Evolutionary conservation across 116 monocot species (phyloP).

Genomic region (Posidonia oceanica): DNA sequence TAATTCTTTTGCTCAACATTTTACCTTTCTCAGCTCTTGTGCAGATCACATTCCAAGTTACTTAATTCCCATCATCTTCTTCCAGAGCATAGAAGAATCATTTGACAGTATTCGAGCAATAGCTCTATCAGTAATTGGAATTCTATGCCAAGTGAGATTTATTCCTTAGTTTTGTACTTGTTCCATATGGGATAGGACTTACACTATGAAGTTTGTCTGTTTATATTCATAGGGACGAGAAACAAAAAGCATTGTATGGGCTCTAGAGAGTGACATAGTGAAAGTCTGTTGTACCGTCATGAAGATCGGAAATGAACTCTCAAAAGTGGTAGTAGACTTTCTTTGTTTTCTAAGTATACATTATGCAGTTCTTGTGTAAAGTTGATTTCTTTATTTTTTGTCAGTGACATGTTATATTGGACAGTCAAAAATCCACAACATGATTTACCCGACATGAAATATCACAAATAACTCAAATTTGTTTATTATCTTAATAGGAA

Average conservation of each 20-base stretch:
- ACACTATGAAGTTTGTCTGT: background rate
- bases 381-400: background rate
- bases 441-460: too few relatives aligned
- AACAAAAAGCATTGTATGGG: constrained; percentile 33
- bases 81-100: constrained; percentile 15
- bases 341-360: background rate
- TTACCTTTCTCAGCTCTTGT: constrained; percentile 1
- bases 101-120: constrained; percentile 31
- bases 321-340: constrained; percentile 38
- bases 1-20: background rate
- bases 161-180: background rate
- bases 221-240: constrained; percentile 25
- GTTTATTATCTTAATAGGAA: background rate
- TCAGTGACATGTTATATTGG: background rate
- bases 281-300: constrained; percentile 27
- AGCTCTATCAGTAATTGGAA: constrained; percentile 51
- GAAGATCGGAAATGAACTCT: constrained; percentile 31
- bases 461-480: background rate
- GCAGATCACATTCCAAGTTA: constrained; percentile 32
- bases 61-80: constrained; percentile 37
- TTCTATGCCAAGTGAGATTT: constrained; percentile 42
- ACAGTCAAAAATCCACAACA: background rate
- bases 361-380: background rate
- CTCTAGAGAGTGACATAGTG: constrained; percentile 23
- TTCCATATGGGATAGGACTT: background rate